A percentile compares a stretch with the other conserved stretches of the same genome.
Evolutionary conservation across 371 early-diverging fungal genomes (phyloP).

Genomic region (Mortierella sp.): DNA sequence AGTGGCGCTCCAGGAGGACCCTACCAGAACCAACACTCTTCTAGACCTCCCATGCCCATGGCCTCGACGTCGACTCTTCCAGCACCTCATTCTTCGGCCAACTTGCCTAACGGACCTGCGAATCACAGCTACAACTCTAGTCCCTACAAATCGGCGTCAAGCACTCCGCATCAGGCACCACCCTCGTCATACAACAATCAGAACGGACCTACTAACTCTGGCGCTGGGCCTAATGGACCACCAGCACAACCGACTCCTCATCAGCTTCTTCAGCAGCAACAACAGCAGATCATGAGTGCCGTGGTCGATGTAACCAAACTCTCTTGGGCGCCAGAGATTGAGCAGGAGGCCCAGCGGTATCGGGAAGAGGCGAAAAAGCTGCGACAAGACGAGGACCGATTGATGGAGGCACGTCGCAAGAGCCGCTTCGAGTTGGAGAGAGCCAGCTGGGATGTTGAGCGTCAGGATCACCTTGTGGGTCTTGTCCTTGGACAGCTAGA

Average conservation of each 20-base stretch:
- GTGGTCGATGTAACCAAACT: constrained; percentile 56
- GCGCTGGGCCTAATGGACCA: neutral
- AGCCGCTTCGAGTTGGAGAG: constrained; percentile 54
- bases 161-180: constrained; percentile 23
- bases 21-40: constrained; percentile 25
- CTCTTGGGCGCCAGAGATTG: constrained; percentile 55
- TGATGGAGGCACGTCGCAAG: constrained; percentile 54
- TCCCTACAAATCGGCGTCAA: constrained; percentile 35
- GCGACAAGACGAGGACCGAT: constrained; percentile 47
- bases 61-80: constrained; percentile 11
- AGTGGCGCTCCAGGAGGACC: constrained; percentile 14
- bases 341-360: constrained; percentile 48
- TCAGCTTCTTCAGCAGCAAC: constrained; percentile 50
- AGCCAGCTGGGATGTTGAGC: constrained; percentile 58
- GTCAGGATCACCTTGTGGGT: constrained; percentile 57
- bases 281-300: constrained; percentile 53
- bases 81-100: constrained; percentile 19
- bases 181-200: constrained; percentile 18
- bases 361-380: constrained; percentile 51
- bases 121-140: constrained; percentile 24
- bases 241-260: constrained; percentile 37
- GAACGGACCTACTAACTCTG: constrained; percentile 10
- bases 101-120: neutral
- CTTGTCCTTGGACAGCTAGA: constrained; percentile 55
- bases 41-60: constrained; percentile 17